Conservation (phyloP, 2,329 filamentous ascomycete genomes). For the Scedosporium boydii region DNA sequence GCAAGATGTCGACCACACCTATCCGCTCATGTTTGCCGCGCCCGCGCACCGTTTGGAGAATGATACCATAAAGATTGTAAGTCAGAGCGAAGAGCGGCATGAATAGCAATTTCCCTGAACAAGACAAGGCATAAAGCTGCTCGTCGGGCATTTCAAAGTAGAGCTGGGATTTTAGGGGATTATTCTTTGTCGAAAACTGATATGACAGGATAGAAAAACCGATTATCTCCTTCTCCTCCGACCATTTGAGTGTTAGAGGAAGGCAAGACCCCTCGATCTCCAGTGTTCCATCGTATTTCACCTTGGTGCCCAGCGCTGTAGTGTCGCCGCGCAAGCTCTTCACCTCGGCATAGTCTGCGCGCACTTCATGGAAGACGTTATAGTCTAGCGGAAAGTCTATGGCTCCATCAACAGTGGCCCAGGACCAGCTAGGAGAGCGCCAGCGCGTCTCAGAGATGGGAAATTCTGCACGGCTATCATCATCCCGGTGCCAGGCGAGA, state of each 20-base stretch:
- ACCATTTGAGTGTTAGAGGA: not conserved
- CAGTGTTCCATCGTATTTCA: not conserved
- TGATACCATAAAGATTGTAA: not conserved
- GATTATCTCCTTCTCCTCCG: not conserved
- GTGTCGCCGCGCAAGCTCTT: not conserved
- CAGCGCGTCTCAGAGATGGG: not conserved
- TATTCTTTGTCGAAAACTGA: not conserved
- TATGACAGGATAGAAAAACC: not conserved
- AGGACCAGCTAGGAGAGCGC: not conserved
- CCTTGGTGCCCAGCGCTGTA: not conserved
- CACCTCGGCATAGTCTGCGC: not conserved
- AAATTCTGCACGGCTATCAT: not conserved
- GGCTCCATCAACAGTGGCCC: not conserved
- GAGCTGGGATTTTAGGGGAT: not conserved
- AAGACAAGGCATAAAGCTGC: not conserved
- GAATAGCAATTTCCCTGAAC: not conserved
- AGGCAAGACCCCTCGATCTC: not conserved
- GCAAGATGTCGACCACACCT: not conserved
- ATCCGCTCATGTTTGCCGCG: not conserved
- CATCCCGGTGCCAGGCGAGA: not conserved
- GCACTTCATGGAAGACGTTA: not conserved
- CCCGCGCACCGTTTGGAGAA: not conserved
- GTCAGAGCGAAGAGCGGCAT: not conserved
- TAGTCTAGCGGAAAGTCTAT: not conserved
- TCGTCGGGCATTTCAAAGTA: not conserved